Base-by-base conservation (phyloP, 2,329 filamentous ascomycete species). In the Curvularia spicifera region DNA sequence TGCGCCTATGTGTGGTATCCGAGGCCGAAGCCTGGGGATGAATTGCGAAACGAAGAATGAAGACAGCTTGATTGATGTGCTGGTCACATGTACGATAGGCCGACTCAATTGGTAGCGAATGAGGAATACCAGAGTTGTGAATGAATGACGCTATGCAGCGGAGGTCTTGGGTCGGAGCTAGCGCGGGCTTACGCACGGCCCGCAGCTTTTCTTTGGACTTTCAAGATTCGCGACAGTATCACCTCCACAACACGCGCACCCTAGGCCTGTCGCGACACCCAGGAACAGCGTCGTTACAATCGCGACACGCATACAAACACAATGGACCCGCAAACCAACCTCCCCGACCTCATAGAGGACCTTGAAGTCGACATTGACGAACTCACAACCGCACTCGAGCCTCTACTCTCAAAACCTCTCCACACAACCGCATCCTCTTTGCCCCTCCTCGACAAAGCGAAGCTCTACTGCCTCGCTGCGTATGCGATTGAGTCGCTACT, bases 401-500 rank as follows among this genome's bases (percentile, higher is more conserved):
- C 94, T n/a, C 80, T 98, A 5, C 79, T 96, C 26, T 81, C 83
- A 35, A 83, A 83, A 49, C 77, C 84, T 1, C 79, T 97, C 43
- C 81, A 86, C 50, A 86, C 89, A 40, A 85, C 87, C 56, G 87
- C 91, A 5, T 88, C 87, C 54, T 92, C 92, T 73, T 83, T 98
- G 7, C 93, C 94, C 1, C 83, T 98, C n/a, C 84, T 99, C 60
- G 94, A 98, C 81, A 93, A 92, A 80, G 93, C 95, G 7, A 97
- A 98, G 79, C 87, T 97, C 59, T 92, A 96, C 74, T 89, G 95
- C n/a, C 83, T 96, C 20, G 84, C 89, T 51, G 90, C 92, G 18
- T 99, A 98, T 76, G 86, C 93, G 0, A 89, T 99, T 63, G 94
- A 98, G 72, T 96, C 93, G 0, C 81, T 97, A 9, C 80, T 99